Conservation (phyloP, 352 stramenopile genomes). For the Phytophthora kernoviae region DNA sequence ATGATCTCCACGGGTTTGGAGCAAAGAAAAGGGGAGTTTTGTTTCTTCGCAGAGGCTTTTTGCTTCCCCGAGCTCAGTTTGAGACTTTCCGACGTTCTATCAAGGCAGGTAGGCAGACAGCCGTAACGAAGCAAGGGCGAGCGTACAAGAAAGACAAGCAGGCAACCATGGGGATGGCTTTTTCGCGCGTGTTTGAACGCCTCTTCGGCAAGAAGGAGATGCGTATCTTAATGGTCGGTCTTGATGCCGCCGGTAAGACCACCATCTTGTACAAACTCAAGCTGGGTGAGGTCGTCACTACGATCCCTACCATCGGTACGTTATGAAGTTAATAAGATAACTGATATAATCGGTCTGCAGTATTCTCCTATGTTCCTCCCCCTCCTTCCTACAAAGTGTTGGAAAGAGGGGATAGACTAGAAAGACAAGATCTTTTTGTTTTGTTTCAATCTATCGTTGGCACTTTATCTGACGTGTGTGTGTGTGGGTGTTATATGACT, state of each 20-base stretch:
- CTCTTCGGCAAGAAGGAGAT: conserved; percentile 99
- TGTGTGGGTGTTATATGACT: not conserved
- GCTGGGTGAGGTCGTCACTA: conserved; percentile 95
- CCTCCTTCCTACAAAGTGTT: not conserved
- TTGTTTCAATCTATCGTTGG: not conserved
- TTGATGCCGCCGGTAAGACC: conserved; percentile 99
- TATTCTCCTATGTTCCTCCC: not conserved
- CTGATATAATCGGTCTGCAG: not conserved
- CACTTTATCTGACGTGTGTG: conserved; percentile 8
- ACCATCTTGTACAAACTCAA: conserved; percentile 98
- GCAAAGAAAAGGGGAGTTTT: conserved; percentile 33
- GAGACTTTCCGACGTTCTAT: conserved; percentile 43
- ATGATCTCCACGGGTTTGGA: not conserved
- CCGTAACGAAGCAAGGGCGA: conserved; percentile 8
- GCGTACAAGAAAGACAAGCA: conserved; percentile 15
- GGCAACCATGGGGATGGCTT: conserved; percentile 97
- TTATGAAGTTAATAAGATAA: conserved; percentile 44
- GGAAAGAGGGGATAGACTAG: not conserved
- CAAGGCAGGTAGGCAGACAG: conserved; percentile 8
- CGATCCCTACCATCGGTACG: conserved; percentile 96
- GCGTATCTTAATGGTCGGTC: conserved; percentile 99
- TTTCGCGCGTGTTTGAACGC: conserved; percentile 97
- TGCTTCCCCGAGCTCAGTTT: conserved; percentile 36
- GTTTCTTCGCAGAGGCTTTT: conserved; percentile 3
- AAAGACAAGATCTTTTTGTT: not conserved